Base-by-base conservation (phyloP, 2,329 filamentous ascomycete species). In the Claviceps pazoutovae region DNA sequence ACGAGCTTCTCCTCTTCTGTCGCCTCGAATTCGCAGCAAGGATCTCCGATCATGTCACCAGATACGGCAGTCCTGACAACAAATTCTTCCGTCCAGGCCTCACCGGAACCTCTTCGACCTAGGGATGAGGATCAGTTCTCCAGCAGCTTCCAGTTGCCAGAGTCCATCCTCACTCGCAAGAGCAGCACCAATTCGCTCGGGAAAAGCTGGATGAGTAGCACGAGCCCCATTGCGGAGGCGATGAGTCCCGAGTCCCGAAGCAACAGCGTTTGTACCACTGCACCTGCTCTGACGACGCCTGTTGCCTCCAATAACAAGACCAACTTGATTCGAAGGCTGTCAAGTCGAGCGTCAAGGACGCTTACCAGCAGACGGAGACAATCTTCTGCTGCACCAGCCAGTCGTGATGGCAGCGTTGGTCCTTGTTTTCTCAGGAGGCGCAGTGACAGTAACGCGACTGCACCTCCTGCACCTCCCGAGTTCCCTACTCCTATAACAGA, bases 331-430 rank as follows among this genome's bases (percentile, higher is more conserved):
- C 82, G 93, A 56, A 80, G 90, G 56, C 72, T 96, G 21, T 97
- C 93, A 36, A 87, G 86, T 59, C 82, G 84, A 55, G 88, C 89
- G 5, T 81, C 80, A 46, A 83, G 80, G 66, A 83, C 76, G 39
- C 69, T 84, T 74, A 65, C 82, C 64, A 69, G 68, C 41, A 77
- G 83, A 54, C 81, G 89, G 56, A 79, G 90, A 55, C 83, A 85
- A 55, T 94, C 88, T 16, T 89, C 87, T 2, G 83, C 83, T 1
- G 79, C 85, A 45, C 79, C 85, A 19, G 81, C 83, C 55, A 88
- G 84, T 64, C 82, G 90, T 43, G 89, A 96, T 62, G 83, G 86
- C 55, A 96, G 90, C 63, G 84, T 89, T 26, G 93, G 93, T 0
- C 93, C 93, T 1, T 85, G 89, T 52, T 86, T 95, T 50, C 80